Conservation (phyloP, 116 monocot species). For the Dioscorea cayenensis region DNA sequence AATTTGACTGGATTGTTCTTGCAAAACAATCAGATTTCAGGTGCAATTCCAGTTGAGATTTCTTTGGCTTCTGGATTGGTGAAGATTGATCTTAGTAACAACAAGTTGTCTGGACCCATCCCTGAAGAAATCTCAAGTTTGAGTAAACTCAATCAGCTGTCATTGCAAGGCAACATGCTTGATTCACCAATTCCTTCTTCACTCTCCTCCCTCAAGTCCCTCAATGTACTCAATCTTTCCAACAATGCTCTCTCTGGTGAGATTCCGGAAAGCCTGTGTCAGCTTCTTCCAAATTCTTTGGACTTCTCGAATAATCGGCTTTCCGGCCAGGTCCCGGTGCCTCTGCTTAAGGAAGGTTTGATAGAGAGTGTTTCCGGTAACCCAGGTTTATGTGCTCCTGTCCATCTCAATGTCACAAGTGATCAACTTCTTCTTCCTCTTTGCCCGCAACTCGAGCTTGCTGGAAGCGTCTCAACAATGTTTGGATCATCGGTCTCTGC, state of each 20-base stretch:
- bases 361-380: slow-evolving; percentile 81
- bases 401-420: slow-evolving; percentile 33
- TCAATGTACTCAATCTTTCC: slow-evolving; percentile 96
- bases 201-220: slow-evolving; percentile 57
- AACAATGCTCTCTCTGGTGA: slow-evolving; percentile 72
- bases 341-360: slow-evolving; percentile 71
- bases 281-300: slow-evolving; percentile 72
- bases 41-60: slow-evolving; percentile 50
- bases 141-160: slow-evolving; percentile 56
- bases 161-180: slow-evolving; percentile 67
- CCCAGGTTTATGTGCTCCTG: slow-evolving; percentile 54
- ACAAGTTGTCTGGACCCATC: slow-evolving; percentile 67
- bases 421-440: slow-evolving; percentile 21
- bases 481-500: slow-evolving; percentile 46
- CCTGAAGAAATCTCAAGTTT: slow-evolving; percentile 58
- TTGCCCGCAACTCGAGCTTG: slow-evolving; percentile 40
- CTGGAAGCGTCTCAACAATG: slow-evolving; percentile 27
- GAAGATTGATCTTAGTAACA: slow-evolving; percentile 87
- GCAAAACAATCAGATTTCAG: slow-evolving; percentile 60
- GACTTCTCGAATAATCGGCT: slow-evolving; percentile 90
- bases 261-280: slow-evolving; percentile 75
- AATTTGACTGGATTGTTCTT: slow-evolving; percentile 74
- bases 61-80: slow-evolving; percentile 43
- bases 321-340: slow-evolving; percentile 70
- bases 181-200: slow-evolving; percentile 62